Evolutionary conservation across 768 basidiomycete genomes (phyloP).

Genomic region (Hydnomerulius pinastri): DNA sequence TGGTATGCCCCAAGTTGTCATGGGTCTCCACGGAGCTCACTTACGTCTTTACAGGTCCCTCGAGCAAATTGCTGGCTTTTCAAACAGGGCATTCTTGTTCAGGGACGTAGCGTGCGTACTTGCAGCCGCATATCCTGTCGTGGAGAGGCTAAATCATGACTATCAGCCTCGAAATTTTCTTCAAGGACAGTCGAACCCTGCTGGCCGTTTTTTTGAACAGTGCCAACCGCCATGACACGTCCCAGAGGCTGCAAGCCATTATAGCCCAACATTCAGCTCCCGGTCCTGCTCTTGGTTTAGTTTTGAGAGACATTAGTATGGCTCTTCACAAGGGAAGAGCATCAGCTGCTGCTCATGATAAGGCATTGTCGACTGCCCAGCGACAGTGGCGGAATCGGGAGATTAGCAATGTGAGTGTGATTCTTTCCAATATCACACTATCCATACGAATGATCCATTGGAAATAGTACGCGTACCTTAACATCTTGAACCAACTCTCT

Average conservation of each 20-base stretch:
- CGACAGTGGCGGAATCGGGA: slow-evolving; percentile 87
- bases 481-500: slow-evolving; percentile 88
- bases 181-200: slow-evolving; percentile 88
- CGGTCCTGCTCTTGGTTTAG: slow-evolving; percentile 43
- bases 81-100: slow-evolving; percentile 85
- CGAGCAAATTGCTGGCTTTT: slow-evolving; percentile 73
- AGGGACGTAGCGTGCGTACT: slow-evolving; percentile 82
- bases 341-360: slow-evolving; percentile 16
- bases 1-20: slow-evolving; percentile 55
- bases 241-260: slow-evolving; percentile 52
- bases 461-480: slow-evolving; percentile 80
- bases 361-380: slow-evolving; percentile 68
- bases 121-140: not conserved
- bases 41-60: slow-evolving; percentile 57
- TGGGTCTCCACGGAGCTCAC: not conserved
- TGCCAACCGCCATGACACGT: slow-evolving; percentile 59
- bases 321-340: slow-evolving; percentile 21
- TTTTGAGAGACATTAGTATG: slow-evolving; percentile 42
- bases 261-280: slow-evolving; percentile 43
- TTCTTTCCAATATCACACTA: not conserved
- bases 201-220: slow-evolving; percentile 80
- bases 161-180: slow-evolving; percentile 83
- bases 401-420: slow-evolving; percentile 77
- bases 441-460: not conserved
- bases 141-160: not conserved